A percentile compares a stretch with the other conserved stretches of the same genome.
Evolutionary conservation across 1,284 basidiomycete species (phyloP).

Genomic region (Ustilago shanxiensis): DNA sequence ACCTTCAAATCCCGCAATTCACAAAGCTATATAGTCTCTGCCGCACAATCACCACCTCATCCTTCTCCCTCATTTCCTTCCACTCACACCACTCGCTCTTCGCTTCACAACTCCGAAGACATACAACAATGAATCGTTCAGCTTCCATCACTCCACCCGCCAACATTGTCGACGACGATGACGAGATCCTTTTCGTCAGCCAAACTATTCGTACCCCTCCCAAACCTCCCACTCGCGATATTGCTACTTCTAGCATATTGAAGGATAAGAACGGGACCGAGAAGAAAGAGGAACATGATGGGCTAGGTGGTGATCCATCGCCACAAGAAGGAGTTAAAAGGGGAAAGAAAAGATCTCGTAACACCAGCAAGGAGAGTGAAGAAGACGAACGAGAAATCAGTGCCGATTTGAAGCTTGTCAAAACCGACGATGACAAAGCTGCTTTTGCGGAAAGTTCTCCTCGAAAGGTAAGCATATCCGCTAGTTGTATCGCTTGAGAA

Average conservation of each 20-base stretch:
- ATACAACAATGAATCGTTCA: background rate
- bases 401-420: background rate
- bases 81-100: background rate
- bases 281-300: background rate
- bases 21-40: conserved; percentile 13
- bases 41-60: conserved; percentile 9
- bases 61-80: background rate
- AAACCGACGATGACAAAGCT: background rate
- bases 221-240: no score
- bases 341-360: background rate
- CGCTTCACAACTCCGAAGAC: no score
- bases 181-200: conserved; percentile 17
- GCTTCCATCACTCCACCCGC: conserved; percentile 6
- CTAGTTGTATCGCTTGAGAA: background rate
- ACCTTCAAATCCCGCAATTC: background rate
- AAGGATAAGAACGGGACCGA: background rate
- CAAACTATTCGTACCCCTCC: background rate
- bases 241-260: no score
- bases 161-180: conserved; percentile 7
- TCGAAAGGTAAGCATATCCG: background rate
- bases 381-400: background rate
- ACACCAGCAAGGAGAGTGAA: background rate
- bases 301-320: background rate
- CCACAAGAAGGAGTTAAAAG: background rate
- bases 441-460: no score